Evolutionary conservation across 2,329 filamentous ascomycete species (phyloP), one percentile per base, ranked within the genome.

Genomic region (Didymella exigua): DNA sequence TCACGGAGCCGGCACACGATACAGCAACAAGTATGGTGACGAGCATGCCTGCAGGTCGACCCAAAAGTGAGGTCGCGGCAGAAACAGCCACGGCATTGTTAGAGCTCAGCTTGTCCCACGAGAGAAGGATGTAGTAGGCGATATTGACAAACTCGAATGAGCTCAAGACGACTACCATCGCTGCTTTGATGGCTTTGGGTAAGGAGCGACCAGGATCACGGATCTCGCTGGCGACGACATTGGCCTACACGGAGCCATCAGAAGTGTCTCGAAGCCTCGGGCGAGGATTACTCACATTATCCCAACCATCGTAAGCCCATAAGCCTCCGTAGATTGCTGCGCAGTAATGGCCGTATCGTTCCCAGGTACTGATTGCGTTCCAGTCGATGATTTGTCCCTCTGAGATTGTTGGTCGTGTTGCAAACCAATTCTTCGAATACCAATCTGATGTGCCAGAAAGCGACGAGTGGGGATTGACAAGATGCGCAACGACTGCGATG

Each of bases 291-390:
- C 78, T 74, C 33, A 83, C 84, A 74, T 87, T 87, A 50, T 88
- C 86, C 86, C 86, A 88, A 0, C 86, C 86, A 0, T 83, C 85
- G 55, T 87, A 88, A 0, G 83, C 85, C 85, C 85, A 88, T 0
- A 88, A 66, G 0, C 83, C 84, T 0, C 81, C 85, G 60, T 87
- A 87, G 0, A 87, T 75, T 0, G 85, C 86, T 1, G 84, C 80
- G 3, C 83, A 84, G 51, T 82, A 82, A 60, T 86, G 82, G 0
- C 85, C 85, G 23, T 86, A 78, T 10, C 83, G 76, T 51, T 85
- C 83, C 86, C 85, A 88, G 24, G 76, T 69, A 5, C 78, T 74
- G 36, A 87, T 61, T 1, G 66, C 62, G 8, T 58, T 48, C 74
- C 74, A 76, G 51, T 75, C 63, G 24, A 75, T 63, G 7, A 49